Evolutionary conservation across 352 stramenopile species (phyloP), one percentile per base, ranked within the genome.

Genomic region (Phytophthora sojae): DNA sequence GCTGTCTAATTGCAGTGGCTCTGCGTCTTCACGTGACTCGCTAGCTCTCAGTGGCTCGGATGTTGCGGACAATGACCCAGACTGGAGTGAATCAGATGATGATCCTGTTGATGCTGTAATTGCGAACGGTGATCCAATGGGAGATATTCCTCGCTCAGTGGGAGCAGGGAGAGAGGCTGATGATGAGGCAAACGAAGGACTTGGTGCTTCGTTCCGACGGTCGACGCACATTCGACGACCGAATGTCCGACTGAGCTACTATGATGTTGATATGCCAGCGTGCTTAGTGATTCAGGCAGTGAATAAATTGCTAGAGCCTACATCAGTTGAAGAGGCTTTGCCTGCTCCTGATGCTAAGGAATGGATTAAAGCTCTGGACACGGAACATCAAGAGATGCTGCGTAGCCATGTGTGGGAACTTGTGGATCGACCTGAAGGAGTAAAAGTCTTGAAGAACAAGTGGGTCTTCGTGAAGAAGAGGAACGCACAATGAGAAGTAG

Each of bases 31-130:
- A 52, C n/a, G 21, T 1, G 9, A 8, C 25, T 4, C 23, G 49
- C 56, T 64, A 64, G 54, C 32, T 53, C 54, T 64, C 35, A 70
- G 63, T 37, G 37, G 32, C 47, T 59, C 47, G 6, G 64, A 70
- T 47, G 26, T 26, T 61, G 49, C 17, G 25, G n/a, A 15, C n/a
- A 26, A 17, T 21, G 59, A 45, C 39, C 17, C 14, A 25, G 30
- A 21, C 11, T 35, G 19, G 23, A 45, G 51, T 61, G 39, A 39
- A 6, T 29, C 17, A 5, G 42, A 51, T 64, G 25, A 45, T 6
- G 35, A 59, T 17, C 5, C 32, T 23, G 29, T 3, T 45, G 26
- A 70, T 60, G 26, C 47, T 61, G 49, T 57, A 0, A 66, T 66
- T 51, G 44, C 15, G 11, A 53, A 59, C 53, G 63, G 63, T 3